Evolutionary conservation across 306 rosid genomes (phyloP).

Genomic region (Ceratonia siliqua): DNA sequence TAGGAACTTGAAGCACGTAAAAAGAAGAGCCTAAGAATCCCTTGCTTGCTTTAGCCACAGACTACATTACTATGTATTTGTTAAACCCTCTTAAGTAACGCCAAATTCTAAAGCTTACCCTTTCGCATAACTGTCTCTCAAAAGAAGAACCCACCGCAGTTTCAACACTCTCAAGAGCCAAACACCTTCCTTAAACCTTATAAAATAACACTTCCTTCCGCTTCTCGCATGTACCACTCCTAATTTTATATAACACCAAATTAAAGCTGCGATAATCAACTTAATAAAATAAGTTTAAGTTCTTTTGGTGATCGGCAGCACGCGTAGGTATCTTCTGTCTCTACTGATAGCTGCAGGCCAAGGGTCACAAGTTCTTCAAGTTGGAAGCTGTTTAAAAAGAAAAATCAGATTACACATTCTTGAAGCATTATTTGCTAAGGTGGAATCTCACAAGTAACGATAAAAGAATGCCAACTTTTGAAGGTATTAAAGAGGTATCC

Average conservation of each 20-base stretch:
- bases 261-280: constrained; percentile 29
- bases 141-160: constrained; percentile 68
- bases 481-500: neutral
- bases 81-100: constrained; percentile 21
- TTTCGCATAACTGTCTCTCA: constrained; percentile 42
- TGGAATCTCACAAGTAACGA: constrained; percentile 55
- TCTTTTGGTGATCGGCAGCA: constrained; percentile 31
- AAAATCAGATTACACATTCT: constrained; percentile 31
- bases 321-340: constrained; percentile 41
- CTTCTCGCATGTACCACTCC: constrained; percentile 54
- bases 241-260: constrained; percentile 27
- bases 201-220: constrained; percentile 3
- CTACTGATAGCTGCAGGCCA: constrained; percentile 19
- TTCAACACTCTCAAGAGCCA: constrained; percentile 42
- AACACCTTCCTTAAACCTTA: constrained; percentile 16
- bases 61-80: constrained; percentile 11
- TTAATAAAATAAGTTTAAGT: constrained; percentile 5
- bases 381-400: constrained; percentile 16
- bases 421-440: constrained; percentile 5
- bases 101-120: constrained; percentile 36
- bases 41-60: constrained; percentile 5
- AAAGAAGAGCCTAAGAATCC: constrained; percentile 48
- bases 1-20: constrained; percentile 31
- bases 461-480: constrained; percentile 40
- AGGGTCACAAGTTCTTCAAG: neutral